phyloP scores from a whole-genome alignment of 805 yeast genomes.

The Ogataea thermomethanolica region DNA sequence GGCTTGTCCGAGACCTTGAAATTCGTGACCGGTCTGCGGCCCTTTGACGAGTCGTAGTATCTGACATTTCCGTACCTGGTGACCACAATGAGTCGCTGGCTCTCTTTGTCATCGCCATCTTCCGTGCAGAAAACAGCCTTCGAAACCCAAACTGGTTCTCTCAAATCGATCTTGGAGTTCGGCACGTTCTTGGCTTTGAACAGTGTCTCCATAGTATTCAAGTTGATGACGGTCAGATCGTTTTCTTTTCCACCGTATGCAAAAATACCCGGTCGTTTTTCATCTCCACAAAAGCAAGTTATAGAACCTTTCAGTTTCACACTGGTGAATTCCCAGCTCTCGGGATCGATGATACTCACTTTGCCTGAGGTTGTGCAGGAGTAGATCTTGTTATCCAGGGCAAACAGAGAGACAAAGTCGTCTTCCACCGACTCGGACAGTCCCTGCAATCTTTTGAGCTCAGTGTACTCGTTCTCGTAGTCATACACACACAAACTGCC shows the following conservation, averaged over 20 bases:
- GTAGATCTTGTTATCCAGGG: slow-evolving; percentile 26
- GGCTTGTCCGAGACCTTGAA: slow-evolving; percentile 55
- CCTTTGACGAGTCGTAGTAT: slow-evolving; percentile 63
- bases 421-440: slow-evolving; percentile 28
- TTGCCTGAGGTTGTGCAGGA: slow-evolving; percentile 35
- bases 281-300: slow-evolving; percentile 46
- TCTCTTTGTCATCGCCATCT: slow-evolving; percentile 32
- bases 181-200: slow-evolving; percentile 83
- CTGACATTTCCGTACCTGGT: slow-evolving; percentile 78
- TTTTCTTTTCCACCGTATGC: slow-evolving; percentile 88
- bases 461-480: slow-evolving; percentile 16
- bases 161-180: slow-evolving; percentile 69
- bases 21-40: slow-evolving; percentile 63
- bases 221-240: slow-evolving; percentile 51
- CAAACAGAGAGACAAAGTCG: slow-evolving; percentile 36
- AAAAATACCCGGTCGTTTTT: slow-evolving; percentile 47
- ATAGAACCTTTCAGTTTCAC: slow-evolving; percentile 45
- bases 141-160: slow-evolving; percentile 80
- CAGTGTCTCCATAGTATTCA: slow-evolving; percentile 34
- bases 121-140: slow-evolving; percentile 44
- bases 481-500: slow-evolving; percentile 44
- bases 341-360: slow-evolving; percentile 27
- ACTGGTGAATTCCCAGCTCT: slow-evolving; percentile 7
- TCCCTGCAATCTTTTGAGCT: slow-evolving; percentile 14
- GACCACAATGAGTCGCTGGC: slow-evolving; percentile 56